Evolutionary conservation across 768 basidiomycete genomes (phyloP), one percentile per base, ranked within the genome.

Genomic region (Rubroboletus satanas): DNA sequence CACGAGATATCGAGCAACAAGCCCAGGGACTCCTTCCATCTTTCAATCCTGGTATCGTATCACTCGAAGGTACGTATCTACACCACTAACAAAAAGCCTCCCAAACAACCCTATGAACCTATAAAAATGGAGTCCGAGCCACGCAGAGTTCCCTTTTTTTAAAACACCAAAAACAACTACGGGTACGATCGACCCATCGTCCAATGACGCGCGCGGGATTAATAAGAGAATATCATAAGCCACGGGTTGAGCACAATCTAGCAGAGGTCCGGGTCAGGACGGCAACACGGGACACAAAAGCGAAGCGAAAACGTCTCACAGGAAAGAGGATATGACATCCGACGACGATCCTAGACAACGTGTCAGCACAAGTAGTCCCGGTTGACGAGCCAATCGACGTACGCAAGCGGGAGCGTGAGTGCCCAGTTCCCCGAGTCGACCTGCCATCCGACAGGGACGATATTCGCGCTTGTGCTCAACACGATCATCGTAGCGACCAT

Each of bases 241-340:
- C 87, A 90, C 0, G 90, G 92, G 63, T 94, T 94, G 48, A 94
- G 79, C 21, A 91, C 85, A 57, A 95, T 86, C 79, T 87, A 18
- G 9, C 29, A 29, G 1, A 45, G 37, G 57, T 77, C 74, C 45
- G 2, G 12, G 36, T 54, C 37, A 60, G 43, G 3, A 26, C 5
- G 73, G 60, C 43, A 75, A 73, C 58, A 5, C 12, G 55, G 14
- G 3, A 9, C 14, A 31, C 18, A 21, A 21, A 2, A 21, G 21
- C 21, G 5, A 26, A 17, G 8, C 23, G n/a, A 50, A 51, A 14
- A 39, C 12, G 21, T 74, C 83, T 64, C 66, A 88, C 86, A 21
- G 91, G 91, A 74, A 85, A 90, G 32, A 90, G 74, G 26, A 90
- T 78, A 58, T 91, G 89, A 43, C 83, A 83, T 8, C 77, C 77